These are phyloP conservation scores for Fusarium coicis DNA, from an alignment of 2,329 filamentous ascomycete genomes.

Conservation along the genomic window DNA sequence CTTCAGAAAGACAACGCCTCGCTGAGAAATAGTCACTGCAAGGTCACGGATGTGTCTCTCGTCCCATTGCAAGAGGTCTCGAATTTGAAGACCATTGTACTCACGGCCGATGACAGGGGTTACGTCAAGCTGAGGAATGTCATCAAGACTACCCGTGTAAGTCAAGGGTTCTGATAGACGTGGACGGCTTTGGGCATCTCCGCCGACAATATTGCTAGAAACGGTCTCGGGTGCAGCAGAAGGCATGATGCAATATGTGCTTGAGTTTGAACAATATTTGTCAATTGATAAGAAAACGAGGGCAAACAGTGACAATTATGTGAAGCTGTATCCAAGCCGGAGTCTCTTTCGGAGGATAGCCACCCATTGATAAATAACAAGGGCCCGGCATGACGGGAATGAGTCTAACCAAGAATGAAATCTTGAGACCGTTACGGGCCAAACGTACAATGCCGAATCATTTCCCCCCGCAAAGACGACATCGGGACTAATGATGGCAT, in stretches of 20 bases:
- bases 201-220: slow-evolving; percentile 46
- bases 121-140: slow-evolving; percentile 51
- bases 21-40: slow-evolving; percentile 59
- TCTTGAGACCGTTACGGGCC: slow-evolving; percentile 30
- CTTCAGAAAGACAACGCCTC: slow-evolving; percentile 53
- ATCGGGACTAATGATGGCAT: slow-evolving; percentile 44
- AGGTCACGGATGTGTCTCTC: slow-evolving; percentile 64
- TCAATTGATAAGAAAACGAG: slow-evolving; percentile 10
- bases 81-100: slow-evolving; percentile 53
- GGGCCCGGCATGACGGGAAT: neutral
- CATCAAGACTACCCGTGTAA: slow-evolving; percentile 55
- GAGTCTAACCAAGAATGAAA: slow-evolving; percentile 32
- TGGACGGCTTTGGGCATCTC: slow-evolving; percentile 46
- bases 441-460: slow-evolving; percentile 38
- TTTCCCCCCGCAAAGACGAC: slow-evolving; percentile 44
- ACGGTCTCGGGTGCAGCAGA: slow-evolving; percentile 44
- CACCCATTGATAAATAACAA: slow-evolving; percentile 14
- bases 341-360: slow-evolving; percentile 29
- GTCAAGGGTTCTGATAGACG: slow-evolving; percentile 50
- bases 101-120: slow-evolving; percentile 64
- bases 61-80: slow-evolving; percentile 48
- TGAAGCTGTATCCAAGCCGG: slow-evolving; percentile 29
- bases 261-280: slow-evolving; percentile 5
- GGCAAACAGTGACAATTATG: neutral
- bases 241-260: slow-evolving; percentile 47